Conservation (phyloP, 164 flowering plant genomes). For the Umbellularia californica region DNA sequence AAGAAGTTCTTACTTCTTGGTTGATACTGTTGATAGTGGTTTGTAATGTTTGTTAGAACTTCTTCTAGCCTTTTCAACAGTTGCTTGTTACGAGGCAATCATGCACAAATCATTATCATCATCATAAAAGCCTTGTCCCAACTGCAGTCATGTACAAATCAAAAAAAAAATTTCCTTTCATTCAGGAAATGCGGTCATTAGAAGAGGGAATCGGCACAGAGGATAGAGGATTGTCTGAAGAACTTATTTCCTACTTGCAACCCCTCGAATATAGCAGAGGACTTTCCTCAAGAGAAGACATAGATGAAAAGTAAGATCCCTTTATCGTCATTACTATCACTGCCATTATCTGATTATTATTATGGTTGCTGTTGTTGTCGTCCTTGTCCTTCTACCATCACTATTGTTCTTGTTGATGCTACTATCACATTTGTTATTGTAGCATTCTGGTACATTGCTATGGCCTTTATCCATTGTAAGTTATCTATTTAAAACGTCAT, state of each 20-base stretch:
- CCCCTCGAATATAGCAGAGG: conserved; percentile 28
- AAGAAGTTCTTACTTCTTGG: no score
- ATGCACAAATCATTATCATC: neutral
- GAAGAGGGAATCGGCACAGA: conserved; percentile 34
- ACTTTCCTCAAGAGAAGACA: conserved; percentile 31
- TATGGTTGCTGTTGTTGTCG: no score
- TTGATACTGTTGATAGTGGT: no score
- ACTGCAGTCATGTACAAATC: neutral
- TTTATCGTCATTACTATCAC: neutral
- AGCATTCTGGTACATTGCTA: no score
- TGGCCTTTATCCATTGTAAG: no score
- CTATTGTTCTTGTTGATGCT: no score
- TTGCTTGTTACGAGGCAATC: neutral
- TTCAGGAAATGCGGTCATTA: conserved; percentile 34
- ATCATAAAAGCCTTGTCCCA: no score
- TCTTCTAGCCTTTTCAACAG: neutral
- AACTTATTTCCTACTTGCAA: conserved; percentile 34
- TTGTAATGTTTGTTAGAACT: neutral
- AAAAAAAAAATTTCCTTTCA: neutral
- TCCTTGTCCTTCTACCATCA: no score
- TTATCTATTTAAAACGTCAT: no score
- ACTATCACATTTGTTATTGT: no score
- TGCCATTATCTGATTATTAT: no score
- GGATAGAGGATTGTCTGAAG: conserved; percentile 39
- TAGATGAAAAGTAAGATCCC: conserved; percentile 33